phyloP scores from a whole-genome alignment of 805 yeast genomes.

The Starmerella sirachaensis region DNA sequence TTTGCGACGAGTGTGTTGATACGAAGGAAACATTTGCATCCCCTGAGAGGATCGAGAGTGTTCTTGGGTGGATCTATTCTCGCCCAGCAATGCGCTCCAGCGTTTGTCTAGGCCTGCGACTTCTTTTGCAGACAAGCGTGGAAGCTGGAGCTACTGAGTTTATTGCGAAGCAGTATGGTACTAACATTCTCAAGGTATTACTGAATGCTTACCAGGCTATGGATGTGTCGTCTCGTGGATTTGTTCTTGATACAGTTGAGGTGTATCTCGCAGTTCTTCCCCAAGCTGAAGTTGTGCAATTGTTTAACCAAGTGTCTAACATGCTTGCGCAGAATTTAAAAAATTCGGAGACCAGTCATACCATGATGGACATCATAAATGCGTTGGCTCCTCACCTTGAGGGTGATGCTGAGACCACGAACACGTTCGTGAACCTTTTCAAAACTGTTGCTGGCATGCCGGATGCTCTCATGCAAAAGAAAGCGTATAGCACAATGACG shows the following conservation, averaged over 20 bases:
- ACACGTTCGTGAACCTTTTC: slow-evolving; percentile 20
- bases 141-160: slow-evolving; percentile 45
- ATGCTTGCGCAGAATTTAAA: slow-evolving; percentile 42
- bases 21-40: slow-evolving; percentile 32
- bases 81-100: slow-evolving; percentile 62
- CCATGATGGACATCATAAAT: slow-evolving; percentile 85
- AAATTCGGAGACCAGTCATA: slow-evolving; percentile 40
- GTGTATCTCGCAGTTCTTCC: slow-evolving; percentile 61
- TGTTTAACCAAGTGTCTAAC: slow-evolving; percentile 78
- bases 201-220: slow-evolving; percentile 92
- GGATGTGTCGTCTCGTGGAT: slow-evolving; percentile 65
- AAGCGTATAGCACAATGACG: slow-evolving; percentile 61
- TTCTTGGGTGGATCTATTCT: slow-evolving; percentile 65
- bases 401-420: slow-evolving; percentile 16
- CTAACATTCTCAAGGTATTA: slow-evolving; percentile 71
- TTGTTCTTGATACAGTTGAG: slow-evolving; percentile 75
- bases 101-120: slow-evolving; percentile 72
- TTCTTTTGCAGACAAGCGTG: slow-evolving; percentile 67
- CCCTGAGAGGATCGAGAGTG: slow-evolving; percentile 53
- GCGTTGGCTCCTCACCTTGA: slow-evolving; percentile 81
- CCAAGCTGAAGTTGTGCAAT: slow-evolving; percentile 51
- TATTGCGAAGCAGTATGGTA: slow-evolving; percentile 42
- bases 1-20: slow-evolving; percentile 78
- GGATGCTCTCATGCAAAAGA: slow-evolving; percentile 64
- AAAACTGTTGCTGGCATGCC: slow-evolving; percentile 15